phyloP scores from a whole-genome alignment of 768 basidiomycete species.

The Rhizopogon vinicolor region DNA sequence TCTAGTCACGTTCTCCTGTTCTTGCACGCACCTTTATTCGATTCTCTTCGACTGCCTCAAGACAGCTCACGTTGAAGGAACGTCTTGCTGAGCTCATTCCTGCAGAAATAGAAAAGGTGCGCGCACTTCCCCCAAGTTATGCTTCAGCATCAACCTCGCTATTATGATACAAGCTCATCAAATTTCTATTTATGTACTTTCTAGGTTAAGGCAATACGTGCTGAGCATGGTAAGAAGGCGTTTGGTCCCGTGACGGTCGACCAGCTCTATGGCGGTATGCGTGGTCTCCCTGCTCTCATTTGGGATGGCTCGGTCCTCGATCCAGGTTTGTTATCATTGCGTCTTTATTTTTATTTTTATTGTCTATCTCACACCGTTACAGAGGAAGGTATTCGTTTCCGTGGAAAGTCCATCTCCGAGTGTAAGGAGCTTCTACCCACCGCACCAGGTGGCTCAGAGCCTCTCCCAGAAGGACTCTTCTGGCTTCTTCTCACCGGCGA shows the following conservation, averaged over 20 bases:
- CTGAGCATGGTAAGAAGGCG: slow-evolving; percentile 85
- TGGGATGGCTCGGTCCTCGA: slow-evolving; percentile 99
- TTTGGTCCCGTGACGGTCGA: slow-evolving; percentile 91
- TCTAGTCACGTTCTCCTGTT: slow-evolving; percentile 46
- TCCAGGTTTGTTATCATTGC: slow-evolving; percentile 49
- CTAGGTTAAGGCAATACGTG: slow-evolving; percentile 80
- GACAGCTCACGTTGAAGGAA: slow-evolving; percentile 83
- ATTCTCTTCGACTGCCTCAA: slow-evolving; percentile 61
- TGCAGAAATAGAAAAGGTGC: slow-evolving; percentile 50
- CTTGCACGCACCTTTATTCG: slow-evolving; percentile 47
- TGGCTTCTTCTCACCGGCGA: slow-evolving; percentile 96
- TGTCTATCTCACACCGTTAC: neutral
- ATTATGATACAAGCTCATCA: neutral
- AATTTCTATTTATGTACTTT: neutral
- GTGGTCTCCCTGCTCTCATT: slow-evolving; percentile 87
- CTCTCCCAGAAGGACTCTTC: slow-evolving; percentile 91
- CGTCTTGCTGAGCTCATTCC: slow-evolving; percentile 93
- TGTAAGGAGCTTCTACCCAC: slow-evolving; percentile 84
- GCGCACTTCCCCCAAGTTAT: neutral
- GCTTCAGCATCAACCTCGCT: slow-evolving; percentile 4
- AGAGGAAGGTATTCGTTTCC: slow-evolving; percentile 99
- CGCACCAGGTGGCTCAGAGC: slow-evolving; percentile 83
- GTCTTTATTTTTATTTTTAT: neutral
- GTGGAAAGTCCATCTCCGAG: slow-evolving; percentile 93
- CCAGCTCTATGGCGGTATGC: slow-evolving; percentile 90